These are phyloP conservation scores for Xanthoceras sorbifolium DNA, from an alignment of 345 rosid genomes.

Conservation along the genomic window DNA sequence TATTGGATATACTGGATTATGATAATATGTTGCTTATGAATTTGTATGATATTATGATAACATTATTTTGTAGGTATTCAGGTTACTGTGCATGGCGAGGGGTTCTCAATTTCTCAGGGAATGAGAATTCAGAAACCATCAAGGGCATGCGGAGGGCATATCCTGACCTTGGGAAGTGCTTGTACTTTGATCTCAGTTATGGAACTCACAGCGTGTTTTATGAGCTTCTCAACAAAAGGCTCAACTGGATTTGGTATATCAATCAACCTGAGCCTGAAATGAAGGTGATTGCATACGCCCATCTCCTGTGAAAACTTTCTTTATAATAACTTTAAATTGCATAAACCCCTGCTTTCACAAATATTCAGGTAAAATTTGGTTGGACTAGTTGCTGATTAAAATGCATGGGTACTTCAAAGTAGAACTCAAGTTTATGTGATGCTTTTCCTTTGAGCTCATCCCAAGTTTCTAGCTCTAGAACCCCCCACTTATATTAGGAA, in stretches of 20 bases:
- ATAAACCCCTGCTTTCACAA: background rate
- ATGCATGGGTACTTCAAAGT: background rate
- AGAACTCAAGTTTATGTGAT: background rate
- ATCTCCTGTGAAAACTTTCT: background rate
- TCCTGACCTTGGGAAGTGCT: constrained; percentile 70
- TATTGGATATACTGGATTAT: background rate
- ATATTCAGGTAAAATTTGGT: background rate
- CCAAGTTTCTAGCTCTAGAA: background rate
- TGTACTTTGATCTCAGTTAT: constrained; percentile 55
- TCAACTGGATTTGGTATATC: constrained; percentile 83
- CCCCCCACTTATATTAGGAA: background rate
- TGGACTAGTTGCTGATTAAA: background rate
- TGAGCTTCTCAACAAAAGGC: constrained; percentile 56
- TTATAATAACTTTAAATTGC: background rate
- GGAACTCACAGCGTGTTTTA: constrained; percentile 60
- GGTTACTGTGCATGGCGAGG: constrained; percentile 93
- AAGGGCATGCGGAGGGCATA: constrained; percentile 46
- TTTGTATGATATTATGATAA: background rate
- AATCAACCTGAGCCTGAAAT: constrained; percentile 69
- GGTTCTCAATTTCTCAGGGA: constrained; percentile 59
- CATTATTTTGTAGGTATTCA: constrained; percentile 54
- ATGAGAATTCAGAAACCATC: constrained; percentile 51
- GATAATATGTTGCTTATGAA: background rate
- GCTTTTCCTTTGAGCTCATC: background rate
- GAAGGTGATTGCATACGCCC: constrained; percentile 42